Evolutionary conservation across 192 early-diverging fungal genomes (phyloP), one percentile per base, ranked within the genome.

Genomic region (Chytriomyces sp.): DNA sequence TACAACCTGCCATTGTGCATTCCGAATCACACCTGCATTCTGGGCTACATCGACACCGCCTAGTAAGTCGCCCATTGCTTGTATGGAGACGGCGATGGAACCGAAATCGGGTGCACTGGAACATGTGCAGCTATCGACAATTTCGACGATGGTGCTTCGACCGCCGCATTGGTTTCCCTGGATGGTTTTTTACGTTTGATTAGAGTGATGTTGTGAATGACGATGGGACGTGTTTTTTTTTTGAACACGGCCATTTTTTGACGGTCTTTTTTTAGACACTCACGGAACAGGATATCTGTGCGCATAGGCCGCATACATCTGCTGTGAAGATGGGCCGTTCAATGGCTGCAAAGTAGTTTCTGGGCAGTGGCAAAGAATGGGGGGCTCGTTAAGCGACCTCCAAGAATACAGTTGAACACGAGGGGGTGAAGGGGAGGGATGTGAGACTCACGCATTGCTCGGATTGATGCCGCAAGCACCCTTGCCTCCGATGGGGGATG

Each of bases 301-400:
- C 35, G 63, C 63, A 64, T 0, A 28, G 24, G 26, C 63, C 63
- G 63, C 63, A 64, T 16, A 43, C 63, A 16, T 16, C 35, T 16
- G 16, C 16, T 11, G 63, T 28, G 26, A 64, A 64, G 24, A 64
- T 23, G 16, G 63, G 35, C 11, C 11, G 63, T 5, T 23, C 20
- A 13, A 64, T 28, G 26, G 63, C 63, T 13, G 63, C 63, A 64
- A 64, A 64, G 63, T 64, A 64, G 63, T 64, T 64, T 64, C 63
- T 64, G 20, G 16, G 63, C 13, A 20, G 24, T 23, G 11, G 24
- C 16, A 57, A 20, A n/a, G 53, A 57, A 3, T n/a, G n/a, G 16
- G 20, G 63, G 1, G 63, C 3, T 64, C 35, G 35, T 35, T 35
- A 35, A 35, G 35, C 35, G 35, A 35, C 4, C 35, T 35, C 35